Percentiles rank a stretch among this genome's conserved stretches.
Evolutionary conservation across 345 rosid genomes (phyloP).

Genomic region (Bruguiera gymnorhiza): DNA sequence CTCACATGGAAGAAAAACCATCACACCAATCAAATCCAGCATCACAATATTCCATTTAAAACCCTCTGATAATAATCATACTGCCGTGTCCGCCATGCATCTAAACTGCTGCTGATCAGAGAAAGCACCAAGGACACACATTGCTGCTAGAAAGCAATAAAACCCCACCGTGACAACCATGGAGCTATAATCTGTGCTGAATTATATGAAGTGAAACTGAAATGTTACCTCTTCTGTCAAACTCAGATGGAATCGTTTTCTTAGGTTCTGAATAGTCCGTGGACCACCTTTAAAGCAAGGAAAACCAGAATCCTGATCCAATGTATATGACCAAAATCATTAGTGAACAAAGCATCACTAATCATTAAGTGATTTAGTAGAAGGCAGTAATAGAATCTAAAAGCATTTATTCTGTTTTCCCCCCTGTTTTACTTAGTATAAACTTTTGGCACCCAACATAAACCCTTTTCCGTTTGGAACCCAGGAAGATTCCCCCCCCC

Average conservation of each 20-base stretch:
- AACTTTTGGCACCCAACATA: too few relatives aligned
- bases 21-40: conserved; percentile 18
- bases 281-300: conserved; percentile 99
- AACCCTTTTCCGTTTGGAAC: too few relatives aligned
- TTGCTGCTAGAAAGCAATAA: conserved; percentile 63
- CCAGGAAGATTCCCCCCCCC: too few relatives aligned
- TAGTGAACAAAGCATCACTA: conserved; percentile 3
- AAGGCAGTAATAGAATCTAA: background rate
- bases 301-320: conserved; percentile 85
- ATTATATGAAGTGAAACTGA: conserved; percentile 6
- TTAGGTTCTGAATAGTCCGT: conserved; percentile 82
- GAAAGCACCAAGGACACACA: conserved; percentile 98
- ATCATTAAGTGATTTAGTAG: background rate
- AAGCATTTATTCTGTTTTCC: background rate
- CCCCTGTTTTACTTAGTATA: background rate
- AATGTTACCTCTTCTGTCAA: conserved; percentile 89
- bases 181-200: background rate
- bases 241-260: conserved; percentile 91
- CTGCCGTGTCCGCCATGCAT: conserved; percentile 99
- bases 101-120: conserved; percentile 95
- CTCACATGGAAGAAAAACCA: conserved; percentile 15
- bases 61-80: conserved; percentile 98
- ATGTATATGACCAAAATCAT: conserved; percentile 5
- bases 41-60: conserved; percentile 91
- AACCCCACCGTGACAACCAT: conserved; percentile 13